Evolutionary conservation across 2,329 filamentous ascomycete species (phyloP).

Genomic region (Monilinia fructigena): DNA sequence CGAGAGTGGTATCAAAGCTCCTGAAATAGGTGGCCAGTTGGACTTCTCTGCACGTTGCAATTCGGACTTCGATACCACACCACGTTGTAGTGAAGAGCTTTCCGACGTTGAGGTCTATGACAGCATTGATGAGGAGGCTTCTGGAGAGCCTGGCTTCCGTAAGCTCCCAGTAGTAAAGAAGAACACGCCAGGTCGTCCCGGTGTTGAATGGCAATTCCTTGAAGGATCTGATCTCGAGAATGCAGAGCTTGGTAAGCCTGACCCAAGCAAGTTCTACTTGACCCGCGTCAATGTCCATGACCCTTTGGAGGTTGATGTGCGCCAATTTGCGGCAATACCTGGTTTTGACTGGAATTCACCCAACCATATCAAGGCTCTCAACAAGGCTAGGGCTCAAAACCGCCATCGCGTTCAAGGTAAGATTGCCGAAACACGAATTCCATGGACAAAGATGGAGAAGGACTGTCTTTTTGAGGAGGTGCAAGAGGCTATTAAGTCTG

Average conservation of each 20-base stretch:
- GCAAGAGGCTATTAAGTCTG: background rate
- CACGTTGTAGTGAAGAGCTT: background rate
- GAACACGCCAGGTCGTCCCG: slow-evolving; percentile 12
- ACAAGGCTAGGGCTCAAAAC: slow-evolving; percentile 7
- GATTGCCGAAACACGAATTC: slow-evolving; percentile 8
- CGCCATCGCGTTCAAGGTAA: slow-evolving; percentile 5
- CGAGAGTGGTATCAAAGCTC: background rate
- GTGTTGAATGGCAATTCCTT: slow-evolving; percentile 6
- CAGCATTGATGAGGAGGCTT: slow-evolving; percentile 1
- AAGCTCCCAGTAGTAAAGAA: slow-evolving; percentile 10
- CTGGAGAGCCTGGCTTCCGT: background rate
- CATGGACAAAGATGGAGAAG: slow-evolving; percentile 16
- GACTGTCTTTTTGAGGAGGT: slow-evolving; percentile 3
- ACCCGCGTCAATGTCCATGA: slow-evolving; percentile 2
- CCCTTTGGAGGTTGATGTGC: background rate
- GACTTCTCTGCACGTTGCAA: background rate
- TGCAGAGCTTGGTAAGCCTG: background rate
- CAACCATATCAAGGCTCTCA: background rate
- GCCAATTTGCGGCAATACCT: slow-evolving; percentile 2
- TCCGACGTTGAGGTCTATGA: slow-evolving; percentile 4
- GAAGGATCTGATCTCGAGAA: slow-evolving; percentile 4
- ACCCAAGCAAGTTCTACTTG: slow-evolving; percentile 18
- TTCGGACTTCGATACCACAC: background rate
- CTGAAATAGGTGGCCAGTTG: background rate
- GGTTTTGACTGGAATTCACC: slow-evolving; percentile 15